Evolutionary conservation across 1,139 yeast species (phyloP), one percentile per base, ranked within the genome.

Genomic region (Pichia norvegensis): DNA sequence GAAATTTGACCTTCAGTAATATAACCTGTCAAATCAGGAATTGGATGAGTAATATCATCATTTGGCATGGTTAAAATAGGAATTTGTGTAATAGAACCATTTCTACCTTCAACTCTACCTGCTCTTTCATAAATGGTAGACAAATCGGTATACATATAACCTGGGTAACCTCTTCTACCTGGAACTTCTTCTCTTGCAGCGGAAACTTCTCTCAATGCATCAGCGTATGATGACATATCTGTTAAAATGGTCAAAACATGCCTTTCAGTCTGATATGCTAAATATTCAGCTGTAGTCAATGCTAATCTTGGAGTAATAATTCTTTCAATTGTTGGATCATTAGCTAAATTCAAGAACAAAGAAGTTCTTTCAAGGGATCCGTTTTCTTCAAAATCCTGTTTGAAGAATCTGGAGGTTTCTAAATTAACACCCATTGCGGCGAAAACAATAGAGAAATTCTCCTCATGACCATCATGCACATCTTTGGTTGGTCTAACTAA

Each of bases 151-250:
- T 92, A 92, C 99, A 92, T 92, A 70, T 92, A 92, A 85, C 99
- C 99, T 54, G 99, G 99, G 71, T 92, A 92, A 75, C 99, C 99
- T 81, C 99, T 88, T 79, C 99, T 88, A 76, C 99, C 99, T 63
- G 99, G 99, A 42, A 92, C 99, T 73, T 92, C 99, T 73, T 92
- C 99, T 78, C 99, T 86, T 44, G 99, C 99, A 52, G 99, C 98
- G 51, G 97, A 88, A 46, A 92, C 98, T 74, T 92, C 99, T 81
- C 99, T 90, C 65, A 92, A 76, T 37, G 99, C 99, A 69, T 92
- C 99, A 36, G 99, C 99, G 67, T 92, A 92, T 17, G 98, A 92
- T 23, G 97, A 87, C 99, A 92, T 92, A 73, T 92, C 99, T 48
- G 99, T 94, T 65, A 92, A 78, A 63, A 92, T 92, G 48, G 97